Evolutionary conservation across 129 eudicot genomes (phyloP).

Genomic region (Erigeron canadensis): DNA sequence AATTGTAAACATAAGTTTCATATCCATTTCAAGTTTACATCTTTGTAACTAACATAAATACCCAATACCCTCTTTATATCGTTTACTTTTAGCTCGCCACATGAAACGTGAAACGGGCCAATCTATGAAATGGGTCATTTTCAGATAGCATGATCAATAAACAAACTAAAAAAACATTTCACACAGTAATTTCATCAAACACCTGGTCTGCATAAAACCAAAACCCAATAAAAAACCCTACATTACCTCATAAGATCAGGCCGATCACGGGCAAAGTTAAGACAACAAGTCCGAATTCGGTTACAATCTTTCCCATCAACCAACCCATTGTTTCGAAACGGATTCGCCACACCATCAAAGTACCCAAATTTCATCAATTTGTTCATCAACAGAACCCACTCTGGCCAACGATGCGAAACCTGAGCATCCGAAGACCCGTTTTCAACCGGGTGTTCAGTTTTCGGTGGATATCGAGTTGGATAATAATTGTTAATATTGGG

Average conservation of each 20-base stretch:
- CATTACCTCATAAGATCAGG: slow-evolving; percentile 58
- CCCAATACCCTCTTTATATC: too few relatives aligned
- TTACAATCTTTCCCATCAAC: slow-evolving; percentile 49
- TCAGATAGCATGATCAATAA: neutral
- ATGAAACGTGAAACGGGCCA: too few relatives aligned
- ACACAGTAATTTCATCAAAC: slow-evolving; percentile 36
- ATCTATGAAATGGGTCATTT: neutral
- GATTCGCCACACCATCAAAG: slow-evolving; percentile 45
- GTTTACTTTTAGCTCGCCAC: too few relatives aligned
- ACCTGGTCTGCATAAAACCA: slow-evolving; percentile 29
- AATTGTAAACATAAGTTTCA: too few relatives aligned
- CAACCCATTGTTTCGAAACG: slow-evolving; percentile 36
- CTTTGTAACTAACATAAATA: too few relatives aligned
- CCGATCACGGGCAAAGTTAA: slow-evolving; percentile 64
- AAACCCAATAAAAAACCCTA: neutral
- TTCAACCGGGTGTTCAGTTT: neutral
- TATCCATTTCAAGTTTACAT: too few relatives aligned
- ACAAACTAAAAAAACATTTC: neutral
- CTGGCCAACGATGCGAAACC: slow-evolving; percentile 62
- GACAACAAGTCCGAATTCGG: slow-evolving; percentile 59
- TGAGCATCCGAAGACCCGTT: slow-evolving; percentile 11
- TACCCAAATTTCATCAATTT: slow-evolving; percentile 53
- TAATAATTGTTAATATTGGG: neutral
- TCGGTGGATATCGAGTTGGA: slow-evolving; percentile 17
- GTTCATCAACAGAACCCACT: slow-evolving; percentile 73